phyloP scores from a whole-genome alignment of 2,329 filamentous ascomycete species.

The Fusarium sp. region DNA sequence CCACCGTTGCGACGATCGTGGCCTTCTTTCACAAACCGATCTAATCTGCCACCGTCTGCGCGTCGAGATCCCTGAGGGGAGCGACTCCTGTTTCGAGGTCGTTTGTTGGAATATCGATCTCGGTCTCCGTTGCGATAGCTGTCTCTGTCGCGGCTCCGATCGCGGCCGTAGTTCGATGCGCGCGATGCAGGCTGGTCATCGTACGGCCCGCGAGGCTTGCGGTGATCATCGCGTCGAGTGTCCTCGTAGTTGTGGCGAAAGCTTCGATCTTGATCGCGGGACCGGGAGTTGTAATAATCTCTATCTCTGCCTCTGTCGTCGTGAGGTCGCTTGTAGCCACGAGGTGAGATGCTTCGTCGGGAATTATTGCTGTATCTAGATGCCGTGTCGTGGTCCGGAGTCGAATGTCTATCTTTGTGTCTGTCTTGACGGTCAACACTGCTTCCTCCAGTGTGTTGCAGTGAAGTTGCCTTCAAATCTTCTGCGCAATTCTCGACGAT shows the following conservation, averaged over 20 bases:
- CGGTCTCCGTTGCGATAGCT: slow-evolving; percentile 56
- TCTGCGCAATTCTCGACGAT: slow-evolving; percentile 78
- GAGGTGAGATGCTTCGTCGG: slow-evolving; percentile 69
- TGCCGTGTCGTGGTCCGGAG: slow-evolving; percentile 64
- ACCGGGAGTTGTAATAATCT: slow-evolving; percentile 61
- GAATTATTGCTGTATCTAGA: slow-evolving; percentile 57
- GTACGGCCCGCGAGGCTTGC: slow-evolving; percentile 63
- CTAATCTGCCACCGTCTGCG: slow-evolving; percentile 52
- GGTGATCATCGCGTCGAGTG: slow-evolving; percentile 59
- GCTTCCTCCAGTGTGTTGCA: slow-evolving; percentile 78
- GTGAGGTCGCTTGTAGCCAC: slow-evolving; percentile 74
- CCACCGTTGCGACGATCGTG: slow-evolving; percentile 43
- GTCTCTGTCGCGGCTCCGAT: slow-evolving; percentile 51
- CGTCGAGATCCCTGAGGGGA: slow-evolving; percentile 60
- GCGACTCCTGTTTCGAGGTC: slow-evolving; percentile 66
- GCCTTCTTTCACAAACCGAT: slow-evolving; percentile 50
- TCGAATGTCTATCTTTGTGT: slow-evolving; percentile 73
- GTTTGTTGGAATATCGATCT: slow-evolving; percentile 65
- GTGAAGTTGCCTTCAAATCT: slow-evolving; percentile 86
- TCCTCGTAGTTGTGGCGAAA: slow-evolving; percentile 74
- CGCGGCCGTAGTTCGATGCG: slow-evolving; percentile 58
- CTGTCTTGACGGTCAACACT: slow-evolving; percentile 94
- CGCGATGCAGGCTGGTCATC: slow-evolving; percentile 65
- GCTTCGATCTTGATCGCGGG: slow-evolving; percentile 64
- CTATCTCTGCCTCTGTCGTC: slow-evolving; percentile 66